Conservation (phyloP, 2,329 filamentous ascomycete species). For the Cercospora berteroae region DNA sequence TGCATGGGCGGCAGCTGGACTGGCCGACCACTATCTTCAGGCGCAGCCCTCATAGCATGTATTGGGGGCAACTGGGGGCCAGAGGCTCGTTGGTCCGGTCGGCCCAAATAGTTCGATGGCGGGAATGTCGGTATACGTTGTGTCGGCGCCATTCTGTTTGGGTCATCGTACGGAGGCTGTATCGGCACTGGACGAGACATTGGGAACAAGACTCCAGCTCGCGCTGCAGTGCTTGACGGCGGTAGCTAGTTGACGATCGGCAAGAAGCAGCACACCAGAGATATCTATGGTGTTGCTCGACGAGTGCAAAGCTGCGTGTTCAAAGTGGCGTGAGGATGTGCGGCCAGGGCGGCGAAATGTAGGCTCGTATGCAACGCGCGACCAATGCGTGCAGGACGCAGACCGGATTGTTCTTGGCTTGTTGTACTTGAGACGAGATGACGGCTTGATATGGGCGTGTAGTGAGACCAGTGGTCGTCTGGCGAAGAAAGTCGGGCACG, state of each 20-base stretch:
- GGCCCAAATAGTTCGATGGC: conserved; percentile 41
- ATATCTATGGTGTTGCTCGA: background rate
- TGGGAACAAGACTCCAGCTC: background rate
- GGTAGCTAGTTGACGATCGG: background rate
- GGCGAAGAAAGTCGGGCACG: conserved; percentile 22
- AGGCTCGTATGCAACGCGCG: background rate
- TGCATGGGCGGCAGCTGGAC: conserved; percentile 41
- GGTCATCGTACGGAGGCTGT: conserved; percentile 40
- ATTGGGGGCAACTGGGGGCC: conserved; percentile 41
- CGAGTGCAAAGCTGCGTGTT: conserved; percentile 6
- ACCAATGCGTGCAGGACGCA: conserved; percentile 19
- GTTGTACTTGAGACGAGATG: conserved; percentile 22
- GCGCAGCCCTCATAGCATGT: conserved; percentile 15
- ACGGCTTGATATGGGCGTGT: conserved; percentile 18
- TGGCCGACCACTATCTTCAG: conserved; percentile 21
- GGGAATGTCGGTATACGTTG: conserved; percentile 45
- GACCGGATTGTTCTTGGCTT: conserved; percentile 13
- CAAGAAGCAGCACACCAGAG: background rate
- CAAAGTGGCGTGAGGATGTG: conserved; percentile 7
- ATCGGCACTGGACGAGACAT: conserved; percentile 39
- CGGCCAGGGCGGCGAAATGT: background rate
- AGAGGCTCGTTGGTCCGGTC: conserved; percentile 41
- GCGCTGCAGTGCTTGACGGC: background rate
- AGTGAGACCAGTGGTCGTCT: conserved; percentile 21
- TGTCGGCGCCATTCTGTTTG: conserved; percentile 47